These are phyloP conservation scores for Symbiodinium pilosum DNA, from an alignment of 73 alveolate genomes.

Conservation along the genomic window DNA sequence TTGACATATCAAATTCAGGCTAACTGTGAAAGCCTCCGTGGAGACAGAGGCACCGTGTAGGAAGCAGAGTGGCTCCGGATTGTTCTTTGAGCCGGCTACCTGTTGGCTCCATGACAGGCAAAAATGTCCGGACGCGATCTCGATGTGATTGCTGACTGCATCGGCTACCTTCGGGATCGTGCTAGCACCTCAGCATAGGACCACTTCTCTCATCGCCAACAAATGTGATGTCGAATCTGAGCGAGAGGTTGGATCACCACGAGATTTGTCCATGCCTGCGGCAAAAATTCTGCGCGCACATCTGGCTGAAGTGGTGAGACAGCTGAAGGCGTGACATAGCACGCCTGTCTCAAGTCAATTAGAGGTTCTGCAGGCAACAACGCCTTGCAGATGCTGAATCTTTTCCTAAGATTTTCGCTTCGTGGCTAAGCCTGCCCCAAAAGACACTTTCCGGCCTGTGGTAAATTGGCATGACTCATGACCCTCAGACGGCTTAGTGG, in stretches of 20 bases:
- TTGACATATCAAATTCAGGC: too few relatives aligned
- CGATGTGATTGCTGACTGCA: constrained; percentile 32
- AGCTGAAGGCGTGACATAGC: not conserved
- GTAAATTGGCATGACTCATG: too few relatives aligned
- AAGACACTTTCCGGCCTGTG: too few relatives aligned
- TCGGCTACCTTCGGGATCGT: constrained; percentile 87
- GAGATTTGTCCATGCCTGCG: constrained; percentile 86
- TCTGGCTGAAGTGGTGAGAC: constrained; percentile 68
- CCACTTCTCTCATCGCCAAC: too few relatives aligned
- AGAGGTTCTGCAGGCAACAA: not conserved
- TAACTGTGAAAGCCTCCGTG: constrained; percentile 20
- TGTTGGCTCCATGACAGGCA: not conserved
- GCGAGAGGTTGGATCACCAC: constrained; percentile 90
- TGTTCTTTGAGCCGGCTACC: too few relatives aligned
- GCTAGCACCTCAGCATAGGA: not conserved
- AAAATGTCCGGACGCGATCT: not conserved
- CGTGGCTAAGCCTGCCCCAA: not conserved
- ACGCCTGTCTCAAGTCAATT: not conserved
- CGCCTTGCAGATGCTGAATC: not conserved
- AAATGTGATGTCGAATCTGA: too few relatives aligned
- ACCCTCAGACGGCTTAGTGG: too few relatives aligned
- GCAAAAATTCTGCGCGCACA: constrained; percentile 86
- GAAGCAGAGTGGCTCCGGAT: too few relatives aligned
- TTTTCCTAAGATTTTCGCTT: not conserved
- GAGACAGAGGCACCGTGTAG: not conserved